A percentile compares a stretch with the other conserved stretches of the same genome.
phyloP scores from a whole-genome alignment of 371 early-diverging fungal genomes.

The Mucor lusitanicus region DNA sequence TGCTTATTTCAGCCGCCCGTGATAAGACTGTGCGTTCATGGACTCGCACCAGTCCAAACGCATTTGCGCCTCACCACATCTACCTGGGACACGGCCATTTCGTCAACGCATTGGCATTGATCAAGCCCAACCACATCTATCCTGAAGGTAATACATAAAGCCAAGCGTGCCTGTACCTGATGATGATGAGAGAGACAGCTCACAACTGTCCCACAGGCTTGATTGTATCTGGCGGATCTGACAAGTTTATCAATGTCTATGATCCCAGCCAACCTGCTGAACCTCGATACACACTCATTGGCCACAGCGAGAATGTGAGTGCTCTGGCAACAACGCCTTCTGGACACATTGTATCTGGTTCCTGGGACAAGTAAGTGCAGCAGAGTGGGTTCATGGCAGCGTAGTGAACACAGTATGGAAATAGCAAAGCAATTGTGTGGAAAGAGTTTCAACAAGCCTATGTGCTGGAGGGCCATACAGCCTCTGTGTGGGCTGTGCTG shows the following conservation, averaged over 20 bases:
- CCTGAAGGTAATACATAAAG: constrained; percentile 60
- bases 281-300: constrained; percentile 71
- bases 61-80: constrained; percentile 54
- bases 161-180: background rate
- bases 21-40: constrained; percentile 74
- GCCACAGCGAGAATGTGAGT: constrained; percentile 91
- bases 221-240: constrained; percentile 83
- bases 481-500: constrained; percentile 87
- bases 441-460: constrained; percentile 66
- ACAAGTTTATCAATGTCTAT: constrained; percentile 82
- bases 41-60: constrained; percentile 48
- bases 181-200: too few species aligned
- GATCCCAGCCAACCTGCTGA: constrained; percentile 61
- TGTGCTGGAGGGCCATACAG: constrained; percentile 80
- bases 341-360: constrained; percentile 86
- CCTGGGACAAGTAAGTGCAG: constrained; percentile 90
- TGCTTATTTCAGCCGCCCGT: constrained; percentile 80
- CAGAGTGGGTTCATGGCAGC: background rate
- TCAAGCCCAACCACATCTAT: constrained; percentile 58
- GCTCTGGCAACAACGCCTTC: constrained; percentile 66
- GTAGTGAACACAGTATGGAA: too few species aligned
- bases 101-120: constrained; percentile 77
- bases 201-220: constrained; percentile 52
- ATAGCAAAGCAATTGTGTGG: constrained; percentile 73
- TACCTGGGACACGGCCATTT: constrained; percentile 77